Evolutionary conservation across 139 green algal genomes (phyloP).

Genomic region (Cymbomonas tetramitiformis): DNA sequence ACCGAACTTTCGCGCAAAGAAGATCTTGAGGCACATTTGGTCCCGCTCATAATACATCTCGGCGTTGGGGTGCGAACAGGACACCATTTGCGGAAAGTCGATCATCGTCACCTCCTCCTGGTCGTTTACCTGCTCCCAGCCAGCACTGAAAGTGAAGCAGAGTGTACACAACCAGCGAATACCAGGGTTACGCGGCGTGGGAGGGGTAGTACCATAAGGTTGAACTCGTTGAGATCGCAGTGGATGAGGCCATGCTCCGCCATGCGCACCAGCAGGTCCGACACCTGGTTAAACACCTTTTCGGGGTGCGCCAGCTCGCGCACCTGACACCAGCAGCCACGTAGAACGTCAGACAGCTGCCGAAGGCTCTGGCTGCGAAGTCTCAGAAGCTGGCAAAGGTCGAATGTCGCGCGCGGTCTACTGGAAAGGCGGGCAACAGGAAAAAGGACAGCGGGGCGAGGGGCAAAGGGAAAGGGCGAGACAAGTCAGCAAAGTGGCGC

Average conservation of each 20-base stretch:
- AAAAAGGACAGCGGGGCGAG: no score
- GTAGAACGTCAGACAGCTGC: no score
- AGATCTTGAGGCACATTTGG: slow-evolving; percentile 64
- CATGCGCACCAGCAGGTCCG: slow-evolving; percentile 64
- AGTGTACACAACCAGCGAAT: not conserved
- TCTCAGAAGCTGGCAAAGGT: no score
- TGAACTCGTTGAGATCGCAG: slow-evolving; percentile 99
- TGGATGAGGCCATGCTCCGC: slow-evolving; percentile 72
- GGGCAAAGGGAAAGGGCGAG: no score
- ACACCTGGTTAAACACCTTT: slow-evolving; percentile 50
- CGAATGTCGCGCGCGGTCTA: no score
- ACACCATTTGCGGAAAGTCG: slow-evolving; percentile 97
- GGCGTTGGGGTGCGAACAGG: slow-evolving; percentile 69
- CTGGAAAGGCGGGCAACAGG: no score
- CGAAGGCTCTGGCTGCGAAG: no score
- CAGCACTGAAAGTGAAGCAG: not conserved
- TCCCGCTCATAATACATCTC: slow-evolving; percentile 84
- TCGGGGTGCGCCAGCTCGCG: slow-evolving; percentile 40
- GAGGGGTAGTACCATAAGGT: slow-evolving; percentile 49
- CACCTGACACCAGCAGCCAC: no score
- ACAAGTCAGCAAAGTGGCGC: no score
- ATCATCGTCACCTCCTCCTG: slow-evolving; percentile 75
- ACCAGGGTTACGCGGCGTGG: not conserved
- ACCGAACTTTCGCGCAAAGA: slow-evolving; percentile 22
- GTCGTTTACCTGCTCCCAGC: no score